phyloP scores from a whole-genome alignment of 306 rosid species.

The Chamaecrista fasciculata region DNA sequence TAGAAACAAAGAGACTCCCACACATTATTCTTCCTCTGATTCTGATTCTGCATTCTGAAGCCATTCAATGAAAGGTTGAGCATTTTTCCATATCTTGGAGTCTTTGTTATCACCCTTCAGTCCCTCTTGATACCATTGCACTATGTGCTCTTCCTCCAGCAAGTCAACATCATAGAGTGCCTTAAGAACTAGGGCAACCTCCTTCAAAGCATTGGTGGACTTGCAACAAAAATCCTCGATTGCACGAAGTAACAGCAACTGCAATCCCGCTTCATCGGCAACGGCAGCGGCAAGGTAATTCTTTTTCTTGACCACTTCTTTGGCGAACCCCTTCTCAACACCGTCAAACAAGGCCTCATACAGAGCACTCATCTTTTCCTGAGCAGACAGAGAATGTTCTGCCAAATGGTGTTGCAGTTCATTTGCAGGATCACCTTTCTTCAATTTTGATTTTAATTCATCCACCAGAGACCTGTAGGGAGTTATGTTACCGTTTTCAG shows the following conservation, averaged over 20 bases:
- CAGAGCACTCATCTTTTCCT: slow-evolving; percentile 54
- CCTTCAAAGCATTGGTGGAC: slow-evolving; percentile 45
- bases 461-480: slow-evolving; percentile 28
- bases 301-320: slow-evolving; percentile 43
- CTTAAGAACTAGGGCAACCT: slow-evolving; percentile 55
- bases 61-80: slow-evolving; percentile 53
- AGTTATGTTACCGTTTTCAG: slow-evolving; percentile 33
- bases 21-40: slow-evolving; percentile 47
- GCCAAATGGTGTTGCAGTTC: slow-evolving; percentile 38
- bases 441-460: slow-evolving; percentile 44
- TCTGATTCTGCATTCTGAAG: slow-evolving; percentile 73
- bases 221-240: slow-evolving; percentile 45
- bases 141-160: slow-evolving; percentile 53
- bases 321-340: slow-evolving; percentile 52
- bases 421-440: slow-evolving; percentile 37
- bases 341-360: slow-evolving; percentile 44
- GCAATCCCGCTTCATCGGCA: slow-evolving; percentile 43
- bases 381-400: slow-evolving; percentile 34
- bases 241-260: slow-evolving; percentile 40
- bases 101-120: slow-evolving; percentile 42
- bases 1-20: neutral
- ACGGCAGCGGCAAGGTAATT: slow-evolving; percentile 44
- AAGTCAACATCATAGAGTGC: slow-evolving; percentile 58
- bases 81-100: slow-evolving; percentile 59
- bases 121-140: slow-evolving; percentile 54